Percentiles rank a stretch among this genome's conserved stretches.
Conservation (phyloP, 1,284 basidiomycete species). For the Kalmanozyma brasiliensis region DNA sequence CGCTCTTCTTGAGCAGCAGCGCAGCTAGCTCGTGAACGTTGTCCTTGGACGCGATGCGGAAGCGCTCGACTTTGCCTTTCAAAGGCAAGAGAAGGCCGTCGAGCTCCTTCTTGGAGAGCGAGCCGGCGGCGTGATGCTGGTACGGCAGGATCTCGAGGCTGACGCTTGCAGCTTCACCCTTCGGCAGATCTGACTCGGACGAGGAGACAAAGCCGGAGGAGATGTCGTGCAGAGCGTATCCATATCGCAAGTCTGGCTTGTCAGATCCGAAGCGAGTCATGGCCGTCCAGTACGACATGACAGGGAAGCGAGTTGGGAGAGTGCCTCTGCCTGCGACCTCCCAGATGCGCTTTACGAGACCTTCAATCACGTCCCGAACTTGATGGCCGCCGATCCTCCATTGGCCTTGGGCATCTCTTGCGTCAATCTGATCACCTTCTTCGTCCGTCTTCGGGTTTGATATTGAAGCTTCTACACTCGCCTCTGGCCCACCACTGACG, state of each 20-base stretch:
- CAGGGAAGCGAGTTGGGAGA: constrained; percentile 67
- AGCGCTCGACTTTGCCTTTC: constrained; percentile 52
- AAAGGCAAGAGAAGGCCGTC: constrained; percentile 32
- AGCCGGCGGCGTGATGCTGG: constrained; percentile 17
- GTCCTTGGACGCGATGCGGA: constrained; percentile 36
- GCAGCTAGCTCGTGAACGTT: constrained; percentile 49
- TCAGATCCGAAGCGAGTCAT: constrained; percentile 80
- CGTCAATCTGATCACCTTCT: background rate
- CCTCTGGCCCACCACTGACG: constrained; percentile 78
- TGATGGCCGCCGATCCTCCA: constrained; percentile 77
- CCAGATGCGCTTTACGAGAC: constrained; percentile 74
- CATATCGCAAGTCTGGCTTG: constrained; percentile 91
- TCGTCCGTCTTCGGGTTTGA: no score
- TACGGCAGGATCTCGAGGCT: constrained; percentile 52
- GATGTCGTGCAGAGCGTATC: constrained; percentile 70
- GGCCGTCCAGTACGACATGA: constrained; percentile 58
- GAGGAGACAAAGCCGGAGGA: constrained; percentile 22
- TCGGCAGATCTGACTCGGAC: background rate
- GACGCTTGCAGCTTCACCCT: background rate
- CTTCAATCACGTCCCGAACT: constrained; percentile 56
- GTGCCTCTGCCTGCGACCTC: constrained; percentile 73
- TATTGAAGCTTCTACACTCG: background rate
- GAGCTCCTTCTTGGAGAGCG: constrained; percentile 52
- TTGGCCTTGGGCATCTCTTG: constrained; percentile 34
- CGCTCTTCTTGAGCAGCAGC: constrained; percentile 56